A percentile compares a stretch with the other conserved stretches of the same genome.
Evolutionary conservation across 2,329 filamentous ascomycete species (phyloP).

Genomic region (Arthrinium puccinioides): DNA sequence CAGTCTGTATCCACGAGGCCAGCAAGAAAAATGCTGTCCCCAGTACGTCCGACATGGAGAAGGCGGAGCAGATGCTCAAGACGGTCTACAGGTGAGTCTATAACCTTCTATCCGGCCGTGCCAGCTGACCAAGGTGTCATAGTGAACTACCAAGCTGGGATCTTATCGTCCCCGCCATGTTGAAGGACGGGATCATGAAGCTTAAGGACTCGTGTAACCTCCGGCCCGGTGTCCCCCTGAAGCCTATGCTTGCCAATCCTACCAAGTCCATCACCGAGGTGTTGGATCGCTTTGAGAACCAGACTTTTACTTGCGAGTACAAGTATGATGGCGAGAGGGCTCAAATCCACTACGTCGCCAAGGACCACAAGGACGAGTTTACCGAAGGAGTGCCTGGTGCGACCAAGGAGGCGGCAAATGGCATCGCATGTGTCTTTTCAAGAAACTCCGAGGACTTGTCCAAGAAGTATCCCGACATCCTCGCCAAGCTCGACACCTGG

Average conservation of each 20-base stretch:
- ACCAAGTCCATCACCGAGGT: conserved; percentile 98
- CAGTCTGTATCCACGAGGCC: conserved; percentile 76
- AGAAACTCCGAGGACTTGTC: conserved; percentile 95
- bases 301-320: conserved; percentile 96
- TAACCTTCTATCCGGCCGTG: not conserved
- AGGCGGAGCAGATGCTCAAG: conserved; percentile 82
- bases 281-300: conserved; percentile 89
- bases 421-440: conserved; percentile 90
- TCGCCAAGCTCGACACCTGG: conserved; percentile 82
- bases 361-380: conserved; percentile 65
- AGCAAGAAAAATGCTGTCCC: conserved; percentile 63
- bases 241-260: conserved; percentile 97
- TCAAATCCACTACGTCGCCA: conserved; percentile 96
- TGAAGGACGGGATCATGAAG: conserved; percentile 78
- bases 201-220: conserved; percentile 82
- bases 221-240: conserved; percentile 86
- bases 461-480: conserved; percentile 95
- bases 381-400: conserved; percentile 52
- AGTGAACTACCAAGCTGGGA: conserved; percentile 95
- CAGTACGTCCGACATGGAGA: conserved; percentile 67
- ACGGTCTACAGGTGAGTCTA: conserved; percentile 69
- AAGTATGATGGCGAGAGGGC: conserved; percentile 98
- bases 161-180: conserved; percentile 83
- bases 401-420: conserved; percentile 59
- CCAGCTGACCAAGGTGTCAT: conserved; percentile 23